Base-by-base conservation (phyloP, 352 stramenopile genomes). In the Pythium dissimile region DNA sequence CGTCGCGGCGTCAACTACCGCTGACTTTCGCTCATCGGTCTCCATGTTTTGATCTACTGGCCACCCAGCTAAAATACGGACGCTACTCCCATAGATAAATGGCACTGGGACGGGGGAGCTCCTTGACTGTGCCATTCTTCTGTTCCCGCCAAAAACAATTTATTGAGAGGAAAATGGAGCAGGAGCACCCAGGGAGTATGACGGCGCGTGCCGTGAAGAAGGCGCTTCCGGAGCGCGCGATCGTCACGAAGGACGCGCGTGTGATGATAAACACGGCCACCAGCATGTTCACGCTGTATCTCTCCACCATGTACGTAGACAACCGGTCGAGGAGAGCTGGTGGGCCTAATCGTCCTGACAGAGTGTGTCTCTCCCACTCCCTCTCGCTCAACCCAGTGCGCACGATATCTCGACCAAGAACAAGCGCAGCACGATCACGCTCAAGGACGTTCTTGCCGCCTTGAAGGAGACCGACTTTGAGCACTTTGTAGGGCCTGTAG, bases 231-330 rank as follows among this genome's bases (percentile, higher is more conserved):
- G 78, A 86, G 54, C 80, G 84, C 48, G 67, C 82, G 9, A 78
- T 84, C 46, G 44, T 92, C 44, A 84, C 80, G 7, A 83, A 76
- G 39, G 84, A 94, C 51, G 84, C 77, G 26, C 75, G 75, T 5
- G 57, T 72, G 39, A 88, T 77, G 27, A 51, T 94, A 15, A 91
- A 94, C 67, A 79, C 80, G 24, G 80, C 80, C 12, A 62, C 77
- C 24, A 89, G 71, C 62, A 79, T 94, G 62, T 94, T 94, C 56
- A 86, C 82, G 50, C 61, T 92, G 30, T 94, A 90, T 47, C 58
- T 92, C 38, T 74, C 77, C 34, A 72, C 84, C 10, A 63, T 85
- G 84, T 94, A 57, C 49, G 80, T 76, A 0, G 8, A n/a, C 30
- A 11, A 11, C 5, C 21, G 15, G 21, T 50, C 47, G 37, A 24